Base-by-base conservation (phyloP, 768 basidiomycete species). In the Pisolithus tinctorius region DNA sequence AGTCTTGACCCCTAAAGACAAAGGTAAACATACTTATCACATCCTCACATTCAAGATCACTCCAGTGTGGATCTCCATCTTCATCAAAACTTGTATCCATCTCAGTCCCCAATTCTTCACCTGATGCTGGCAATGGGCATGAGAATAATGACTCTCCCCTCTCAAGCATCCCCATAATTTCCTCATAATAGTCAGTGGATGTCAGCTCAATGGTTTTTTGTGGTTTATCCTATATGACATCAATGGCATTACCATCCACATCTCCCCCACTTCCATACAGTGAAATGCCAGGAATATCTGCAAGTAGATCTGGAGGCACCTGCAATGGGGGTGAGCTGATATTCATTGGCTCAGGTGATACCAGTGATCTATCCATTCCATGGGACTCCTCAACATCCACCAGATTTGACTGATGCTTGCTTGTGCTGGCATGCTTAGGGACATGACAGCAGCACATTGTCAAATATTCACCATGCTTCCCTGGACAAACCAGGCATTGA, bases 181-280 rank as follows among this genome's bases (percentile, higher is more conserved):
- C 53, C 0, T 51, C 51, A 11, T 57, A 59, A 48, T 55, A 59
- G 44, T 59, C 49, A 48, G 14, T 59, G 48, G 16, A 57, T 57
- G 1, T 50, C 49, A 0, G 57, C 45, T 50, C 56, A 57, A 17
- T 50, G 50, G 1, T 54, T 38, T 20, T 20, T 38, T 38, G 14
- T 14, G 17, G 2, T 20, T 20, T 20, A 20, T 20, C 20, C 20
- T 2, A 20, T 38, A 17, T 13, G 37, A 14, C 13, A 14, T 38
- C 37, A 38, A 38, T 17, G 17, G 37, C 14, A 13, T 38, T 17
- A 38, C 13, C 37, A 14, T 38, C 37, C 37, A 38, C 17, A 38
- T 38, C 37, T 36, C 34, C 14, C 14, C 14, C 34, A 38, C 17
- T 38, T 38, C 14, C 6, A 14, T 14, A 13, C 37, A 36, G 9